Base-by-base conservation (phyloP, 2,329 filamentous ascomycete species). In the Colletotrichum sp. region DNA sequence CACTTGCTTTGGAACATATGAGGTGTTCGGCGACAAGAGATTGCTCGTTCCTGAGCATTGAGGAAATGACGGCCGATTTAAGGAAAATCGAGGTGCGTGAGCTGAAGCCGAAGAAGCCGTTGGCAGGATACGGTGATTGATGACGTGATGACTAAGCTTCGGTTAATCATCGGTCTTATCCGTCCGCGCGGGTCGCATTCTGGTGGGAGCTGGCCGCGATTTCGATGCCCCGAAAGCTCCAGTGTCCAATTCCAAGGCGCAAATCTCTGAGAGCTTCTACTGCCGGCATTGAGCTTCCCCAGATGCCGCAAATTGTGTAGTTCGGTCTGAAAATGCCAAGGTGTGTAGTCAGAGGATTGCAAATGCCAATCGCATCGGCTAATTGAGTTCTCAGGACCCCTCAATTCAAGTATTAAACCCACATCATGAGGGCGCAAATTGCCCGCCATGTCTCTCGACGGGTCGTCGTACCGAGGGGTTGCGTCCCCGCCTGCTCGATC, bases 371-470 rank as follows among this genome's bases (percentile, higher is more conserved):
- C 21, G 24, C 5, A 16, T 13, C 21, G 18, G 24, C 65, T 74
- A 21, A 74, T 60, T n/a, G 24, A 15, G n/a, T 28, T 24, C 28
- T n/a, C 18, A 76, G 74, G 24, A 69, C 70, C 59, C 59, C 21
- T 57, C 49, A 63, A 73, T 68, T 28, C 49, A 28, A 74, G 74
- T 65, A 69, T 67, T 65, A 52, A 75, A 73, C 68, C 77, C 77
- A 75, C 82, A 86, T 79, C 80, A 88, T 88, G 86, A 86, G 86
- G 85, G 85, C 86, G 81, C 83, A 84, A 78, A 79, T 88, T 79
- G 85, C 86, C 83, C 86, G 86, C 79, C 85, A 88, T 84, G 85
- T 85, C 82, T 85, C 82, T 81, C 84, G 85, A 79, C 81, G 77
- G 66, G 76, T 85, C 78, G 81, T 86, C 77, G 80, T 83, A 80